These are phyloP conservation scores for Talaromyces sp. DNA, from an alignment of 2,329 filamentous ascomycete genomes.

Conservation along the genomic window DNA sequence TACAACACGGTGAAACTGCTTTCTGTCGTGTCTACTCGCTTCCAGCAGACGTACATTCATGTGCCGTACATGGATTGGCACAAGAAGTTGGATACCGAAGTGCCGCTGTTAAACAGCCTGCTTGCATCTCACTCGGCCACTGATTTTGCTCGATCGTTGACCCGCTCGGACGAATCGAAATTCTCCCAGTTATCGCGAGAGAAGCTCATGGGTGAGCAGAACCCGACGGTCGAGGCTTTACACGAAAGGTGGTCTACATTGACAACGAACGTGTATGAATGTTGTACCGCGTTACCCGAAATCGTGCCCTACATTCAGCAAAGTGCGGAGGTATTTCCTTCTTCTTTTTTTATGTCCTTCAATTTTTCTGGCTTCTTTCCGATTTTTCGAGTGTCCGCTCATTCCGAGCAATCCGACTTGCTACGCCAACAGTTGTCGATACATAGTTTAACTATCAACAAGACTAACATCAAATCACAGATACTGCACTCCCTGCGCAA, in stretches of 20 bases:
- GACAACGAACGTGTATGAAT: constrained; percentile 31
- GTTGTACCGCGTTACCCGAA: constrained; percentile 31
- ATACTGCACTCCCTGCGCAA: constrained; percentile 23
- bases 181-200: constrained; percentile 23
- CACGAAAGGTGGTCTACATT: constrained; percentile 25
- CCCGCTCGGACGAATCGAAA: constrained; percentile 21
- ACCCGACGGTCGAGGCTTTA: constrained; percentile 17
- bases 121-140: constrained; percentile 24
- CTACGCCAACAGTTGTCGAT: neutral
- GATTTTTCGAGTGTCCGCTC: neutral
- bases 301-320: constrained; percentile 26
- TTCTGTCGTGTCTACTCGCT: constrained; percentile 29
- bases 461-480: constrained; percentile 15
- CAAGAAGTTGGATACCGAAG: constrained; percentile 23
- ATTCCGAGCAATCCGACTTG: neutral
- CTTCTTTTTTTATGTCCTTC: neutral
- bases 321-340: constrained; percentile 26
- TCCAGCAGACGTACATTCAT: constrained; percentile 29
- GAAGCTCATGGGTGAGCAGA: constrained; percentile 19
- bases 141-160: constrained; percentile 28
- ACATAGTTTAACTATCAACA: neutral
- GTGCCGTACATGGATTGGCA: constrained; percentile 29
- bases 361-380: no score
- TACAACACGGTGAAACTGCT: constrained; percentile 30
- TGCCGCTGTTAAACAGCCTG: constrained; percentile 29